phyloP scores from a whole-genome alignment of 805 yeast genomes.

The Wickerhamiella siamensis region DNA sequence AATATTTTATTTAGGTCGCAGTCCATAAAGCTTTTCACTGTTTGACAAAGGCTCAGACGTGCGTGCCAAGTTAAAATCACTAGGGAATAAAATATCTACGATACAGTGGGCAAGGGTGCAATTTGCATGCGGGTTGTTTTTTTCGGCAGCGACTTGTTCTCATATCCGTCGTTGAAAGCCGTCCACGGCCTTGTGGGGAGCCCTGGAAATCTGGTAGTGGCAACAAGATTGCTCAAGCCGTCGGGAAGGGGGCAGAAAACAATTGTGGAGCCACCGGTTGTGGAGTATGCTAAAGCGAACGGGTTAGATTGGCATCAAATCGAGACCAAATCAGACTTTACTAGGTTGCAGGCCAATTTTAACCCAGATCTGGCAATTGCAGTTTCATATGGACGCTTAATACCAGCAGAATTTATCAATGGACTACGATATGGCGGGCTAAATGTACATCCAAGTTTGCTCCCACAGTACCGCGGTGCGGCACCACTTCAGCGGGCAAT shows the following conservation, averaged over 20 bases:
- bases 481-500: slow-evolving; percentile 79
- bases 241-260: slow-evolving; percentile 17
- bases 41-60: too few species aligned
- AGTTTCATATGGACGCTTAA: slow-evolving; percentile 75
- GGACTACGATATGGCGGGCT: slow-evolving; percentile 49
- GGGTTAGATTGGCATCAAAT: slow-evolving; percentile 11
- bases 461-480: slow-evolving; percentile 73
- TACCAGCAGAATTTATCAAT: slow-evolving; percentile 47
- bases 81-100: too few species aligned
- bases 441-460: slow-evolving; percentile 83
- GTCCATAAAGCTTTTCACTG: too few species aligned
- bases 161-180: slow-evolving; percentile 2
- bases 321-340: slow-evolving; percentile 12
- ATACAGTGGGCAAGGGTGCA: too few species aligned
- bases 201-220: slow-evolving; percentile 5
- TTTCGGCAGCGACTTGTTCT: slow-evolving; percentile 17
- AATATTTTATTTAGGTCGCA: too few species aligned
- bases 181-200: neutral
- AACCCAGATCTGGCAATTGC: slow-evolving; percentile 55
- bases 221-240: slow-evolving; percentile 13
- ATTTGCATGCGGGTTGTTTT: slow-evolving; percentile 13
- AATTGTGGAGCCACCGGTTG: slow-evolving; percentile 11
- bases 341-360: neutral
- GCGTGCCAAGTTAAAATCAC: too few species aligned
- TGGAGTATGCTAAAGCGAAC: slow-evolving; percentile 9